Base-by-base conservation (phyloP, 2,329 filamentous ascomycete species). In the Microdochium trichocladiopsis region DNA sequence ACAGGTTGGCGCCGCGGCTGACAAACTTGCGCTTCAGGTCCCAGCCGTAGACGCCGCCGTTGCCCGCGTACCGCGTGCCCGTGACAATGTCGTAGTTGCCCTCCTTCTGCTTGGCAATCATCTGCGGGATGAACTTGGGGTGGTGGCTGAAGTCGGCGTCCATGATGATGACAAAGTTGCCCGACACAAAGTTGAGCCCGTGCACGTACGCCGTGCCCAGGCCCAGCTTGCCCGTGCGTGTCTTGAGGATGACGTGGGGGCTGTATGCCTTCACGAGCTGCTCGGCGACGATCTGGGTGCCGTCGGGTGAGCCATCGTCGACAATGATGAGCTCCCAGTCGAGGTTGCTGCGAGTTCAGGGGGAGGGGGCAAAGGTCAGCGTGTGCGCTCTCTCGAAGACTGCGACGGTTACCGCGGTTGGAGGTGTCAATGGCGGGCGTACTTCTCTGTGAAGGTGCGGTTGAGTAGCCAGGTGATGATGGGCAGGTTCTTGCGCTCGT, bases 111-210 rank as follows among this genome's bases (percentile, higher is more conserved):
- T 85, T 81, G 54, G 80, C 80, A 63, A 99, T 90, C 90, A 99
- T 97, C 66, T 86, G 79, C 51, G 92, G 86, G 72, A 99, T 96
- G 82, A 97, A 99, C 75, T 97, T 99, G 67, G 94, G 94, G 78
- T 99, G 94, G 76, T 99, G 94, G 62, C 84, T 90, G 80, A 99
- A 99, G 75, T 99, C 94, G 72, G 95, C 94, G 77, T 99, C 94
- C 94, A 99, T 99, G 80, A 99, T 99, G 78, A 99, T 90, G 68
- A 99, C 90, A 67, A 85, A 97, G 80, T 95, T 96, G 63, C 94
- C 94, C 22, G 85, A 91, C 23, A 81, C 87, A 68, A 88, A 97
- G 69, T 96, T 83, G 55, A 99, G 80, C 50, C 93, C 93, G 72
- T 96, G 92, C 37, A 96, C 90, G 74, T 97, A 97, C 49, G 93